Base-by-base conservation (phyloP, 1,284 basidiomycete species). In the Amylostereum areolatum region DNA sequence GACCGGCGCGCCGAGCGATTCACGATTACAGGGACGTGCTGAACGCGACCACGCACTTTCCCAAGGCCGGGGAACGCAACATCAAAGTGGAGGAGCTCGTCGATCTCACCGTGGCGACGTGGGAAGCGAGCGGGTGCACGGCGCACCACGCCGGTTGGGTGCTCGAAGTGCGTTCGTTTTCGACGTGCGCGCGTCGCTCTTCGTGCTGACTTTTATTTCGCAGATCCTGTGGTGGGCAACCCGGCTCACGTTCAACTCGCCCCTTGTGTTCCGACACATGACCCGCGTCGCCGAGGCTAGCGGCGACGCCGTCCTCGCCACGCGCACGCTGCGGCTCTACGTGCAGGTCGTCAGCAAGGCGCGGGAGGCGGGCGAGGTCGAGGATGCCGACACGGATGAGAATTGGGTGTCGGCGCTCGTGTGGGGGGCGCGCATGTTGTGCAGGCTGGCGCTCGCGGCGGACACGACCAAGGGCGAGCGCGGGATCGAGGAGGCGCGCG, bases 161-260 rank as follows among this genome's bases (percentile, higher is more conserved):
- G 18, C 73, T 88, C 50, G 86, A 89, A 61, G 85, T 86, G 56
- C 59, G 81, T 77, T 10, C 25, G 10, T 12, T 3, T 40, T 39
- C 28, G 5, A 10, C 6, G 51, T 46, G 41, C 29, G 44, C 35
- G 45, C 49, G 12, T 46, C 46, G 49, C 34, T 48, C 49, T 45
- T 45, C 55, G 59, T 28, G 48, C 51, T 49, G 46, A 49, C 47
- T 57, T 44, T 46, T 55, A 5, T 18, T 18, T 18, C 18, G 18
- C 57, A 92, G 81, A 75, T 91, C 11, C 73, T 97, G 1, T 94
- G 92, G 87, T 93, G 92, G 90, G 85, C 91, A 1, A 93, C 90
- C 7, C 83, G 85, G 18, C 76, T 92, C 25, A 97, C 93, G 0
- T 96, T 97, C 73, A 93, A 96, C 61, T 94, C 90, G 1, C 85